Base-by-base conservation (phyloP, 164 flowering plant species). In the Annona cherimola region DNA sequence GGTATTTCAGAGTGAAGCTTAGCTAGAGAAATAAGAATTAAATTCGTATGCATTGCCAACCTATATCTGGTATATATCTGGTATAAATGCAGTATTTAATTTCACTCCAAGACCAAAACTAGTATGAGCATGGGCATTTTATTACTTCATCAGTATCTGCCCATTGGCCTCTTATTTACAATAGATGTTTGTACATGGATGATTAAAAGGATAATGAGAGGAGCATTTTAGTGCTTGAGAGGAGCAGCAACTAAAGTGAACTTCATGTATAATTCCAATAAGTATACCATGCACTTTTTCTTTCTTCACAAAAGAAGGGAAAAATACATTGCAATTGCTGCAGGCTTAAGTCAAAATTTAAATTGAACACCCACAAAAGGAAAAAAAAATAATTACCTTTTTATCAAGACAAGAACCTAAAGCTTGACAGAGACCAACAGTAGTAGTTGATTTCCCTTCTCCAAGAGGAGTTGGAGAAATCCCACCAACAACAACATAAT, bases 381-480 rank as follows among this genome's bases (percentile, higher is more conserved):
- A 44, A 54, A 1, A 41, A 59, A 70, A 64, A 64, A 61, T n/a
- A 26, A 63, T n/a, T 73, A 94, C 99, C 97, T 93, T 96, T 71
- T 93, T 96, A 76, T 89, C 97, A 69, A 92, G 94, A 78, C 78
- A 92, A 79, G 97, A 95, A 61, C 99, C 99, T 82, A 96, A 66
- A 20, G 98, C 98, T 81, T 96, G 98, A 81, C 99, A 93, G 39
- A 96, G 90, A 55, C 99, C 99, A 83, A 96, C 99, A 45, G 97
- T 90, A 66, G 97, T 93, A 54, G 99, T 96, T 62, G 99, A 96
- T 76, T 96, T 93, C 69, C 99, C 99, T 82, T 96, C 99, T 50
- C 99, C 99, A 72, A 93, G 95, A 67, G 99, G 99, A 4, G 98
- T 96, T 3, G 99, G 99, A 74, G 98, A 93, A 59, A 96, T 93